Base-by-base conservation (phyloP, 441 rosid species). In the Eutrema salsugineum region DNA sequence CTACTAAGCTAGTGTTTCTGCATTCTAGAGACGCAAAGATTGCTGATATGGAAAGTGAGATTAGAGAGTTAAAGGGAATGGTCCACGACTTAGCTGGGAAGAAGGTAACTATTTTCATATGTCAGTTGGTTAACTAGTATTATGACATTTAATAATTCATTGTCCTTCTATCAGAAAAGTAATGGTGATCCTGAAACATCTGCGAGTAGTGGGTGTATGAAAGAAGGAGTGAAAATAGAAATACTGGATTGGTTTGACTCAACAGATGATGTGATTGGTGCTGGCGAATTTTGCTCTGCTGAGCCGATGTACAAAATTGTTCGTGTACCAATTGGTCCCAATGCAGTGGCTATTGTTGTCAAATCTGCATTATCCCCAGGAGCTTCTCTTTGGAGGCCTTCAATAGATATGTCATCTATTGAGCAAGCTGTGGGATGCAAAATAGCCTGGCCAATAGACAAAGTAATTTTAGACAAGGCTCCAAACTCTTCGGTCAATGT, bases 301-400 rank as follows among this genome's bases (percentile, higher is more conserved):
- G 54, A 63, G 17, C 56, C 43, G n/a, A 17, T 7, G 42, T 47
- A 63, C 27, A 32, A 32, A 32, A 47, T 63, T 63, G 55, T 28
- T 32, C 8, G 30, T 63, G 6, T 63, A 17, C 55, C 68, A 17
- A 47, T 61, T 61, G 66, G 68, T 46, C 55, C 43, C 11, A 63
- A 47, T 17, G 28, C 6, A 30, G 11, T 10, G 39, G 67, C 15
- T 62, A 0, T 62, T 7, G 1, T 62, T 9, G 27, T 62, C 1
- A 62, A 44, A 54, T 43, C 10, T 62, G 53, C 11, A 11, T 1
- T 60, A 60, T n/a, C 0, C 50, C 9, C 50, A 15, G 3, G 4
- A 27, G 28, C 28, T 27, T 27, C 1, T 2, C 28, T 27, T 2
- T 27, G 28, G 28, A 27, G 53, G 5, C 66, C 51, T 27, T 43